Conservation (phyloP, 768 basidiomycete genomes). For the Mycena crocata region DNA sequence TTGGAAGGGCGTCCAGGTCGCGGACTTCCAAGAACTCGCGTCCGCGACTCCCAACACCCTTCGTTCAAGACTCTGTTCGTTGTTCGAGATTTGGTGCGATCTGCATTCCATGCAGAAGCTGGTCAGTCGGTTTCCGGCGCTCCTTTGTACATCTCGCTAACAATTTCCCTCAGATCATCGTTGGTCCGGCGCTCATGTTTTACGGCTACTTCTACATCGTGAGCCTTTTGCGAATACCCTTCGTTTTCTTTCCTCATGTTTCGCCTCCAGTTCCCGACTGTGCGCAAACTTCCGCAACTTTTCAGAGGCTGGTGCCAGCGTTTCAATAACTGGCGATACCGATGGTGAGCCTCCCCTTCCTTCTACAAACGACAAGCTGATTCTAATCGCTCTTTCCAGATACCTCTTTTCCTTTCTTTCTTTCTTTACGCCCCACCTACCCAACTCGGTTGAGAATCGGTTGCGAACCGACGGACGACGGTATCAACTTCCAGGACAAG, state of each 20-base stretch:
- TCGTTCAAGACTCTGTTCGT: background rate
- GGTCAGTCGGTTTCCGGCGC: background rate
- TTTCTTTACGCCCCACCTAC: background rate
- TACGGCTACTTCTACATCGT: constrained; percentile 2
- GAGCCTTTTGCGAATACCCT: background rate
- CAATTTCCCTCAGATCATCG: background rate
- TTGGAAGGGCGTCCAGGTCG: background rate
- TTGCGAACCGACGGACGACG: background rate
- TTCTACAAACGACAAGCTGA: background rate
- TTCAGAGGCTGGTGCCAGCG: too few species aligned
- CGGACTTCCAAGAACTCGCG: background rate
- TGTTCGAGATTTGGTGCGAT: background rate
- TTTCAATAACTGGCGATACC: background rate
- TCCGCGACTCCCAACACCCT: background rate
- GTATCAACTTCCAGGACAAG: constrained; percentile 9
- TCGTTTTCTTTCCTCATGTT: background rate
- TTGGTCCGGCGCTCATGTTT: background rate
- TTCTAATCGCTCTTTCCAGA: too few species aligned
- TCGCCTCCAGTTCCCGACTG: background rate
- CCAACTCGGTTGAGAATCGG: background rate
- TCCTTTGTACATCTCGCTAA: background rate
- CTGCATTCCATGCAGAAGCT: background rate
- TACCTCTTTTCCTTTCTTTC: background rate
- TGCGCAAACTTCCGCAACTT: background rate
- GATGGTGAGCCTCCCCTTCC: background rate